Base-by-base conservation (phyloP, 345 rosid species). In the Hevea brasiliensis region DNA sequence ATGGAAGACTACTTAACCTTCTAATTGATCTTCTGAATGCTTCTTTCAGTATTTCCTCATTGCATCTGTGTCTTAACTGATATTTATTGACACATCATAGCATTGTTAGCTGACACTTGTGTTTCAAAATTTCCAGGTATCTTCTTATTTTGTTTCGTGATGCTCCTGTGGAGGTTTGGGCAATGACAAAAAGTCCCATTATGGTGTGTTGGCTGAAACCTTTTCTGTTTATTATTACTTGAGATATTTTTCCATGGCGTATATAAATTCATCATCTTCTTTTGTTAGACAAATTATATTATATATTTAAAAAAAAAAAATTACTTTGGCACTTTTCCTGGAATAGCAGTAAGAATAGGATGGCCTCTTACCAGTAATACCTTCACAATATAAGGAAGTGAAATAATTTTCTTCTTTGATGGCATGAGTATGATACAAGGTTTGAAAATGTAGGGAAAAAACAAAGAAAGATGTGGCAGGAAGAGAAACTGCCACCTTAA, bases 121-220 rank as follows among this genome's bases (percentile, higher is more conserved):
- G 53, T 53, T 75, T 61, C 40, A 61, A 71, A 72, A 50, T 66
- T 74, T 89, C 69, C 89, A 95, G 98, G 92, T 92, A 95, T 81
- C 98, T 95, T 81, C 86, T 95, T 73, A 89, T 95, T 85, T 84
- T 95, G 85, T 95, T 95, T 75, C 97, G 97, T 79, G 99, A 95
- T 83, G 96, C 98, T 4, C 99, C 98, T 55, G 99, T 92, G 75
- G 99, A 95, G 84, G 99, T 92, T 74, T 95, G 99, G 99, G 99
- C 98, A 44, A 92, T 95, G 99, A 89, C 99, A 61, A 92, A 91
- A 80, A 87, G 72, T 75, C 99, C 99, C 67, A 88, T 95, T 70
- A 92, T 95, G 98, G 99, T 92, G 79, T 79, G 87, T 85, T 71
- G n/a, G 74, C 44, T 58, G 40, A 61, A 74, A 51, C 74, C 70